Evolutionary conservation across 2,329 filamentous ascomycete species (phyloP), one percentile per base, ranked within the genome.

Genomic region (Diplodia seriata): DNA sequence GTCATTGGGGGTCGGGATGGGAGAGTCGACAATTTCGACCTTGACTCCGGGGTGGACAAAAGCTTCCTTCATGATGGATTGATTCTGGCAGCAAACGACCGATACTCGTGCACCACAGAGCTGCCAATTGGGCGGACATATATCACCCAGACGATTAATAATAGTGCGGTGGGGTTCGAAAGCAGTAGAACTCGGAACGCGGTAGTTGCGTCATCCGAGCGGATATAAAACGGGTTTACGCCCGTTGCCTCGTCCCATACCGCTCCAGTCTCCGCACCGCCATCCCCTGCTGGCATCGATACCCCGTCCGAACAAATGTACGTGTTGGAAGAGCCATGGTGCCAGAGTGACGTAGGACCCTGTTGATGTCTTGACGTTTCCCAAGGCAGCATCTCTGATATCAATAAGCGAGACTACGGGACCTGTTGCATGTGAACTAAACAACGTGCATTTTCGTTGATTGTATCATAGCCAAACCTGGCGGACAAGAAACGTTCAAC

Each of bases 1-100:
- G 1, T 74, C 72, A 4, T 72, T 71, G 1, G 77, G 77, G 38
- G 74, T 69, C 1, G 77, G 77, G 26, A 79, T 73, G 0, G 73
- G 66, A 3, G 73, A 72, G 54, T 80, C 77, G 12, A 79, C 74
- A 53, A 85, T 77, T 4, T 75, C 70, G 70, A 80, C 78, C 47
- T 71, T 72, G 4, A 74, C 69, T 3, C 53, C 64, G 9, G 53
- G 64, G 31, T 51, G 49, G 71, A 74, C 69, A 53, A 74, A 70
- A n/a, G 72, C 74, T 72, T 75, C 72, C 69, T 75, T 76, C 73
- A 75, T 74, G 9, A 14, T 69, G 26, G n/a, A 8, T 47, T 18
- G 40, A n/a, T 47, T n/a, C n/a, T 47, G 43, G 43, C 15, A 9
- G 43, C 20, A 4, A 20, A 20, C 15, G 43, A 20, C n/a, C 43